Evolutionary conservation across 169 alveolate species (phyloP).

Genomic region (Cryptosporidium tyzzeri): DNA sequence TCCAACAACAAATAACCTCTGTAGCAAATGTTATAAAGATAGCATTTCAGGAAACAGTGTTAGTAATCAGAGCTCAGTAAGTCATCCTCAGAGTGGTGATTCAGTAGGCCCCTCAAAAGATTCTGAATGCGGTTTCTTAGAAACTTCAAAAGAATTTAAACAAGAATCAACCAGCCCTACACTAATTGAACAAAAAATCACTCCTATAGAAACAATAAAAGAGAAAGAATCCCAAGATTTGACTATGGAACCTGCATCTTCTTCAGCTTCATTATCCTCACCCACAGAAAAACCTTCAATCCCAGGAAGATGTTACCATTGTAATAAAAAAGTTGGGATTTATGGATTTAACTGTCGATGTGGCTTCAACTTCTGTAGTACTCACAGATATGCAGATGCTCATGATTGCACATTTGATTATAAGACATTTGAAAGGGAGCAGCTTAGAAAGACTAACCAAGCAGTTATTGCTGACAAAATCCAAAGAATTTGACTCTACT

Average conservation of each 20-base stretch:
- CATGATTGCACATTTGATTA: conserved; percentile 94
- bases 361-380: conserved; percentile 89
- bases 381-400: conserved; percentile 93
- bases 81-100: conserved; percentile 7
- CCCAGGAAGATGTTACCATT: conserved; percentile 87
- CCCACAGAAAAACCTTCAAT: conserved; percentile 45
- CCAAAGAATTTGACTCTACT: conserved; percentile 82
- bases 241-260: background rate
- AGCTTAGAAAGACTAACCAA: conserved; percentile 89
- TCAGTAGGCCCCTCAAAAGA: background rate
- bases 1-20: conserved; percentile 90
- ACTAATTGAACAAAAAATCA: background rate
- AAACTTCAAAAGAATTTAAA: background rate
- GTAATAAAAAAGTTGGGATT: conserved; percentile 91
- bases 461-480: conserved; percentile 92
- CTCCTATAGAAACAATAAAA: background rate
- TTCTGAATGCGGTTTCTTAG: background rate
- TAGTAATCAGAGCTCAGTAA: conserved; percentile 3
- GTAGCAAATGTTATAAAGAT: conserved; percentile 92
- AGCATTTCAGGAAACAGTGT: conserved; percentile 42
- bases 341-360: conserved; percentile 94
- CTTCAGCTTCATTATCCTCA: conserved; percentile 18
- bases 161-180: background rate
- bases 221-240: background rate
- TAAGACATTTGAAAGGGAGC: conserved; percentile 86